Base-by-base conservation (phyloP, 164 flowering plant species). In the Echeveria elegans region DNA sequence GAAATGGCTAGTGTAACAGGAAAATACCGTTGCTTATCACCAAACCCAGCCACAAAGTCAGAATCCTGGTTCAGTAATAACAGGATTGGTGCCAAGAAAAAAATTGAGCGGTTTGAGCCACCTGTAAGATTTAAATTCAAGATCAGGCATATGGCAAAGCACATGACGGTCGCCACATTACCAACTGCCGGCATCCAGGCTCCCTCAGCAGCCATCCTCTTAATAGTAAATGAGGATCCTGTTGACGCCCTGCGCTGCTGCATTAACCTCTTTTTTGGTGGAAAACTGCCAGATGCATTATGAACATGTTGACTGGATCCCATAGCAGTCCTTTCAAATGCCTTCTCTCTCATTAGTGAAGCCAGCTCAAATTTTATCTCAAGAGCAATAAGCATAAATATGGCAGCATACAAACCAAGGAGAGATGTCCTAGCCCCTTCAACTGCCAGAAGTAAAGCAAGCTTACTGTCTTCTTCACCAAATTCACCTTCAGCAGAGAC, bases 161-260 rank as follows among this genome's bases (percentile, higher is more conserved):
- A 92, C 88, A 88, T 81, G 12, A 89, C 75, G 0, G 99, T 92
- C 16, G 99, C 92, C 53, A 89, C 97, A 69, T 95, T 95, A 26
- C 99, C 99, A 50, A 95, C 93, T 21, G 93, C 88, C 3, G 99
- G 99, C 99, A 95, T 95, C 99, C 99, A 95, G 21, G 92, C 97
- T 29, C 96, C 99, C 75, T 95, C 97, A 18, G 89, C 88, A 50
- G 90, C 85, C 81, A 95, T 80, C 71, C 82, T 82, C 83, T 89
- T 92, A 26, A 95, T 88, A 18, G 96, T 85, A 74, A 94, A 94
- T 37, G 83, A 69, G 9, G 92, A 79, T 52, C 76, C 84, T 11
- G 81, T 66, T 31, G 96, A 80, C 45, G 87, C 85, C 72, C 89
- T 83, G 15, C 94, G 77, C 66, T 95, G 94, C 68, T 88, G 96